Base-by-base conservation (phyloP, 1,139 yeast genomes). In the Candida tropicalis region DNA sequence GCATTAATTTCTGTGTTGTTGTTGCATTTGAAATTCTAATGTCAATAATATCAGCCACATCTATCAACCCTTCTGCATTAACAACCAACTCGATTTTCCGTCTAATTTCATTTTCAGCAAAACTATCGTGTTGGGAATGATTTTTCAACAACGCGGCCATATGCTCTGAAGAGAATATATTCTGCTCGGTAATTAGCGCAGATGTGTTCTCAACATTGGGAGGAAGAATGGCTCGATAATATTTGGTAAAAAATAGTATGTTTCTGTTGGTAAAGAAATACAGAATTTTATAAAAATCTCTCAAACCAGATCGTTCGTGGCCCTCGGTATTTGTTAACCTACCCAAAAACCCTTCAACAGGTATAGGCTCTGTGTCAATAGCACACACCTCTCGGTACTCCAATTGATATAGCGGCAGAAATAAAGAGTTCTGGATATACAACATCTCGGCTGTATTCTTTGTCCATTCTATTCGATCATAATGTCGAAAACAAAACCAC, bases 391-490 rank as follows among this genome's bases (percentile, higher is more conserved):
- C 4, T 38, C 95, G 67, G 10, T 85, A 55, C 52, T 87, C 90
- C 17, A 87, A 60, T 42, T 71, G 78, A 26, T 55, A 61, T 1
- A 41, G 35, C 2, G 50, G 43, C 13, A 56, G 45, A 20, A 62
- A 49, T 3, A 70, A 54, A 27, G 60, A 65, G 41, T 68, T 61
- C 44, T 64, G 64, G 25, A 68, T 52, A 43, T 52, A 61, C 22
- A 82, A 68, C 4, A 73, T 53, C 42, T 79, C 78, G 32, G 75
- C 68, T 36, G 75, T 73, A 34, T 81, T 83, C 38, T 72, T 61
- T 8, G 82, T 63, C 96, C 96, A 89, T 53, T 87, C 95, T 10
- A 88, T 55, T 27, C 90, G 66, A 58, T 88, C 96, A 57, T 84
- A 87, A 39, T 78, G 69, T 48, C 81, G 78, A 73, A 86, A 54